These are phyloP conservation scores for Ceratobasidium papillatum DNA, from an alignment of 1,284 basidiomycete genomes.

Conservation along the genomic window DNA sequence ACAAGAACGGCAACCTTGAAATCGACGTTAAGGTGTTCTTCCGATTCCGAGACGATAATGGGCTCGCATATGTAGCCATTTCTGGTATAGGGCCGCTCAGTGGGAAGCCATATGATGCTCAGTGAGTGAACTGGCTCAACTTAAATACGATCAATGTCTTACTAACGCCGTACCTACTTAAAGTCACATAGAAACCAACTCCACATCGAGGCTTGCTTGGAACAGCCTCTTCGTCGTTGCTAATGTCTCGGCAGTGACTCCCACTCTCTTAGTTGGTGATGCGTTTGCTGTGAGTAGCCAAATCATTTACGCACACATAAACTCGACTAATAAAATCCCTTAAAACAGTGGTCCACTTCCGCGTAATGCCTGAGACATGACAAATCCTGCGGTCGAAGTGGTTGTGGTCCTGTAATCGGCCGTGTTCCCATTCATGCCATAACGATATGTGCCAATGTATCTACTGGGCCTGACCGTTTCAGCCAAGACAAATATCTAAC, in stretches of 20 bases:
- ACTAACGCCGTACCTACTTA: not conserved
- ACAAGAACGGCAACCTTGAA: slow-evolving; percentile 14
- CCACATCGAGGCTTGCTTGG: slow-evolving; percentile 2
- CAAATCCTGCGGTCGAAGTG: no score
- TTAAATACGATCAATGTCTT: not conserved
- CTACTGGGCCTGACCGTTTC: no score
- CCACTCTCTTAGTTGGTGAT: not conserved
- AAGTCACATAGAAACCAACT: slow-evolving; percentile 18
- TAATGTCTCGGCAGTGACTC: not conserved
- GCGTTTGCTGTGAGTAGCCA: slow-evolving; percentile 8
- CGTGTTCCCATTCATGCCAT: no score
- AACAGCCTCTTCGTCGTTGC: slow-evolving; percentile 18
- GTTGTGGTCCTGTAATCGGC: no score
- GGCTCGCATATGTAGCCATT: not conserved
- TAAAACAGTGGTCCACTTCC: not conserved
- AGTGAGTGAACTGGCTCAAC: not conserved
- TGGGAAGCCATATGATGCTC: slow-evolving; percentile 9
- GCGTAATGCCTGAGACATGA: not conserved
- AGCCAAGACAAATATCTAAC: no score
- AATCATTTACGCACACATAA: not conserved
- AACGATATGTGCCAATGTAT: no score
- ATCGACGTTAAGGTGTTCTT: not conserved
- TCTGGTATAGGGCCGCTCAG: not conserved
- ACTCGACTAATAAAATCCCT: not conserved
- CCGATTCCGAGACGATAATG: not conserved